A percentile compares a stretch with the other conserved stretches of the same genome.
Conservation (phyloP, 2,329 filamentous ascomycete species). For the Aspergillus tanneri region DNA sequence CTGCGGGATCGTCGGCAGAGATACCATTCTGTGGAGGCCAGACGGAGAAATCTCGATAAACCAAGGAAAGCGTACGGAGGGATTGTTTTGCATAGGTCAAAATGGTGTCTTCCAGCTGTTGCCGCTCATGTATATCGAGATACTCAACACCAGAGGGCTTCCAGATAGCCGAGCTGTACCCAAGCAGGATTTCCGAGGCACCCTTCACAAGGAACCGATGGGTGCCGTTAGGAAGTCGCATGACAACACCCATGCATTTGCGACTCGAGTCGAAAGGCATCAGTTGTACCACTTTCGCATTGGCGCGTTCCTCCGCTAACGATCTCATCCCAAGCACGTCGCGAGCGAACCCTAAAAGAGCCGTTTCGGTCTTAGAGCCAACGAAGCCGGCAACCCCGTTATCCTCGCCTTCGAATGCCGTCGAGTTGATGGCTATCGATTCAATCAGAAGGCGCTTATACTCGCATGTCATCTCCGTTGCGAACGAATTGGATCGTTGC, state of each 20-base stretch:
- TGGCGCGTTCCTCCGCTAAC: slow-evolving; percentile 59
- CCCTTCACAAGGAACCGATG: slow-evolving; percentile 47
- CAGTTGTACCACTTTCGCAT: slow-evolving; percentile 61
- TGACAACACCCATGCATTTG: slow-evolving; percentile 58
- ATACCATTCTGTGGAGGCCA: slow-evolving; percentile 61
- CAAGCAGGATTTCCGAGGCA: slow-evolving; percentile 44
- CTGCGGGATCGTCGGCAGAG: slow-evolving; percentile 58
- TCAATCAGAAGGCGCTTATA: slow-evolving; percentile 46
- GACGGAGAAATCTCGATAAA: slow-evolving; percentile 67
- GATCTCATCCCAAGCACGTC: slow-evolving; percentile 62
- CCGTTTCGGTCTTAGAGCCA: slow-evolving; percentile 73
- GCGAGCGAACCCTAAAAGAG: slow-evolving; percentile 64
- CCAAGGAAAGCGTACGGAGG: slow-evolving; percentile 69
- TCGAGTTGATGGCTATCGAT: slow-evolving; percentile 53
- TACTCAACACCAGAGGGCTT: slow-evolving; percentile 11
- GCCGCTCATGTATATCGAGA: neutral
- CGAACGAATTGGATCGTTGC: slow-evolving; percentile 4
- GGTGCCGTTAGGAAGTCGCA: slow-evolving; percentile 32
- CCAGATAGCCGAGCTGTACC: slow-evolving; percentile 27
- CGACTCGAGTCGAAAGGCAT: slow-evolving; percentile 71
- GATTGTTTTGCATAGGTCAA: slow-evolving; percentile 51
- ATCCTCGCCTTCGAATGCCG: slow-evolving; percentile 69
- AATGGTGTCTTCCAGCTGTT: slow-evolving; percentile 18
- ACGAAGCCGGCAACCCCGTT: slow-evolving; percentile 64
- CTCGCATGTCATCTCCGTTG: slow-evolving; percentile 38